Evolutionary conservation across 148 eudicot genomes (phyloP).

Genomic region (Gaultheria prostrata): DNA sequence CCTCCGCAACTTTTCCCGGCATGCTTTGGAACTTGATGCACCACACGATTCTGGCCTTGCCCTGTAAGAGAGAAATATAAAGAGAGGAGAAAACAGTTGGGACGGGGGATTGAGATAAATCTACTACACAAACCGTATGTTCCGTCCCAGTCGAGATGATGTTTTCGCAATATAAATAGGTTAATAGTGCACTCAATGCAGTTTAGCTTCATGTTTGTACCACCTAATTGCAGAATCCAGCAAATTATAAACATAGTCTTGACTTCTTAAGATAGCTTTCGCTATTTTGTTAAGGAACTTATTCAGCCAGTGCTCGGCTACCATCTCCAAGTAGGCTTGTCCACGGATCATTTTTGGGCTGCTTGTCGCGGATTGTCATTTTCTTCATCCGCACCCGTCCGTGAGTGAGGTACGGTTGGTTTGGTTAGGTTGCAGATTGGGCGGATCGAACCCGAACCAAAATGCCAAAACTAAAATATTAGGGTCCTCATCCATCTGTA

Average conservation of each 20-base stretch:
- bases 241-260: not conserved
- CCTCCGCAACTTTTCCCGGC: slow-evolving; percentile 83
- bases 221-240: not conserved
- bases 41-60: slow-evolving; percentile 70
- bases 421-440: no score
- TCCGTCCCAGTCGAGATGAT: not conserved
- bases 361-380: no score
- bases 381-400: no score
- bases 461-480: no score
- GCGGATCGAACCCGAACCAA: no score
- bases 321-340: not conserved
- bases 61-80: slow-evolving; percentile 35
- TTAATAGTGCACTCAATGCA: not conserved
- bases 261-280: not conserved
- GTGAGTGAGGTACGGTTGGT: no score
- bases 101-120: not conserved
- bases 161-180: not conserved
- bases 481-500: no score
- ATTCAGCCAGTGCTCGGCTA: not conserved
- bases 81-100: not conserved
- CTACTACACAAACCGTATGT: not conserved
- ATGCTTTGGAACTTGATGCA: slow-evolving; percentile 71
- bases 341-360: no score
- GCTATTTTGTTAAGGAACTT: not conserved
- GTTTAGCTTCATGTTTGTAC: not conserved